Evolutionary conservation across 805 yeast genomes (phyloP), one percentile per base, ranked within the genome.

Genomic region (Sungouiozyma intestinalis): DNA sequence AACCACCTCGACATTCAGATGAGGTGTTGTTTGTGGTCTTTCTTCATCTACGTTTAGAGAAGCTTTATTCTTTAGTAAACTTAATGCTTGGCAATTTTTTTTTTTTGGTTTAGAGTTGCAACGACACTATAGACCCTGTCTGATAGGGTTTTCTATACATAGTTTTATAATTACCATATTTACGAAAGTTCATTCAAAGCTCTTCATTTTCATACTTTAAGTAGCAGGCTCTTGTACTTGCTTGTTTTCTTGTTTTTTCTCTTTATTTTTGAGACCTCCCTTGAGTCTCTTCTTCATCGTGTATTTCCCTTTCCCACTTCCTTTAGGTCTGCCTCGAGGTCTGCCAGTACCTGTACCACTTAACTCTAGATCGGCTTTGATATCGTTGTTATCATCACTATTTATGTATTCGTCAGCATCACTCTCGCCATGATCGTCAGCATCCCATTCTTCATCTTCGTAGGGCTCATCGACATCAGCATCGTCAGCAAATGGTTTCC

Each of bases 371-470:
- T 17, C 40, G 9, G 27, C 32, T 14, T 41, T 37, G 8, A 4
- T 29, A 29, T 38, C n/a, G 2, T 3, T 4, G 3, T 34, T 16
- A 14, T 34, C 19, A n/a, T 34, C 19, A 16, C 29, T 24, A 13
- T 15, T 33, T 6, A 16, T 16, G 20, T n/a, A 17, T 13, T 7
- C 18, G n/a, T 39, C 41, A 13, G 9, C n/a, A 7, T 15, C 17
- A 18, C 16, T 32, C 13, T 24, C 17, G 7, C 20, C 42, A 35
- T 18, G 24, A 4, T 40, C 38, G 33, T 42, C 44, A 11, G 40
- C 50, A n/a, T 45, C 43, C 5, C 17, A 33, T 4, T 45, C 48
- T 36, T 46, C 46, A 6, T 32, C 43, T 2, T 38, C 39, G 18
- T 38, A 38, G 11, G 36, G 42, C n/a, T 38, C 27, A 11, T 36